Base-by-base conservation (phyloP, 768 basidiomycete genomes). In the Hygrophorus pudorinus region DNA sequence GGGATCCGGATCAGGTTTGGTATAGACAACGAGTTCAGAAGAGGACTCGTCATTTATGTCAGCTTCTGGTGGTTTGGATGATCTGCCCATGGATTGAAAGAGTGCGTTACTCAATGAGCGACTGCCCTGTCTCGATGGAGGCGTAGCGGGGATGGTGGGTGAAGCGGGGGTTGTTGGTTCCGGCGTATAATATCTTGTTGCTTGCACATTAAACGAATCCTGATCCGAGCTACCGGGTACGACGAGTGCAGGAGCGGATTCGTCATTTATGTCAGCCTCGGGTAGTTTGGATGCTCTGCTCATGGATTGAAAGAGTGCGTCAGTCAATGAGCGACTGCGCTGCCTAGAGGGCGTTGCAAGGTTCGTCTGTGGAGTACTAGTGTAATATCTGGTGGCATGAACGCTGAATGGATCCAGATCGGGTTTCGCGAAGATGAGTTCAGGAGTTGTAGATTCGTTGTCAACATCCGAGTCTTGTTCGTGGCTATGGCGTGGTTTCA, bases 1-100 rank as follows among this genome's bases (percentile, higher is more conserved):
- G 2, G 85, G 85, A 56, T 87, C 85, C 5, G 82, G 79, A 51
- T 78, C 77, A n/a, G n/a, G n/a, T n/a, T n/a, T 5, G 58, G 51
- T 47, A 52, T 55, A 14, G 50, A 24, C 24, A 7, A 24, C 7
- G 24, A 24, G 24, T 24, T 3, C 24, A 24, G 24, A 7, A 24
- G 24, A 3, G 7, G 24, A 24, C 7, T 24, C 24, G 24, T 24
- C 24, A 7, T 24, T 24, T 3, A 24, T 24, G 24, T 24, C 24
- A 24, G 24, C 24, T 7, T 24, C 24, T 3, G 24, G 24, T 24
- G 24, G 24, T 7, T 24, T 24, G 3, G 24, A 24, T 24, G 24
- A 24, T 24, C 24, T 24, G 24, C 24, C 24, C 7, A 24, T 24
- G 7, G 24, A 24, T 7, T 24, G 24, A 24, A 24, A 24, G 24